These are phyloP conservation scores for Physcomitrium patens DNA, from an alignment of 225 moss, liverwort and hornwort species.

Conservation along the genomic window DNA sequence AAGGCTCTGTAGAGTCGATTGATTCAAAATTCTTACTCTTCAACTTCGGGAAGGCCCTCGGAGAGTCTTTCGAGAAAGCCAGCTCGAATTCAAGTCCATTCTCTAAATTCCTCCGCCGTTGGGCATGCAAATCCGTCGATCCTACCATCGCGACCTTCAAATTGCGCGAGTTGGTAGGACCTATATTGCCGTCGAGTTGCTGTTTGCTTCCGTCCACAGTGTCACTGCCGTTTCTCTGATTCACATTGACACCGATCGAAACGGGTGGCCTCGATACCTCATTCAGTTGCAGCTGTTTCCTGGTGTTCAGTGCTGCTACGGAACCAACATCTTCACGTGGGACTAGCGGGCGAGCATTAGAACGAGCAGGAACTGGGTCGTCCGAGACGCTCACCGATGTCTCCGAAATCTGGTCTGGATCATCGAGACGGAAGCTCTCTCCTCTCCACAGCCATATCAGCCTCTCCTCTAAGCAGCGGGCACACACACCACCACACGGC, in stretches of 20 bases:
- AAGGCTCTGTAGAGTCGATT: not conserved
- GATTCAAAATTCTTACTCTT: slow-evolving; percentile 34
- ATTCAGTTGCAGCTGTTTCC: slow-evolving; percentile 40
- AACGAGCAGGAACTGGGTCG: slow-evolving; percentile 6
- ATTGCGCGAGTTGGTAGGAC: not conserved
- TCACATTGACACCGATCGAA: slow-evolving; percentile 4
- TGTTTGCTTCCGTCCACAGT: not conserved
- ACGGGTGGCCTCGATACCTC: slow-evolving; percentile 25
- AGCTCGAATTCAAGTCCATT: slow-evolving; percentile 5
- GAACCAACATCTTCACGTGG: slow-evolving; percentile 7
- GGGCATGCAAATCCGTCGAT: slow-evolving; percentile 47
- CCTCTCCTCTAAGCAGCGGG: slow-evolving; percentile 53
- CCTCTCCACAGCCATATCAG: slow-evolving; percentile 55
- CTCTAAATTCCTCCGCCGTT: slow-evolving; percentile 29
- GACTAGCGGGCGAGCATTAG: not conserved
- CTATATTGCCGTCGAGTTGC: not conserved
- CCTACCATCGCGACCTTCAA: slow-evolving; percentile 41
- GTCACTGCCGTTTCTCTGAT: not conserved
- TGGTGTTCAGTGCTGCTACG: slow-evolving; percentile 24
- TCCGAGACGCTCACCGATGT: slow-evolving; percentile 3
- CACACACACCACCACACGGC: slow-evolving; percentile 52
- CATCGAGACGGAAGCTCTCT: slow-evolving; percentile 34
- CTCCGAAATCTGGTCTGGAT: not conserved
- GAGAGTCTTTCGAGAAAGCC: slow-evolving; percentile 1
- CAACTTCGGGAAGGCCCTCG: too few relatives aligned